Conservation (phyloP, 2,329 filamentous ascomycete species). For the Cladosporium velox region DNA sequence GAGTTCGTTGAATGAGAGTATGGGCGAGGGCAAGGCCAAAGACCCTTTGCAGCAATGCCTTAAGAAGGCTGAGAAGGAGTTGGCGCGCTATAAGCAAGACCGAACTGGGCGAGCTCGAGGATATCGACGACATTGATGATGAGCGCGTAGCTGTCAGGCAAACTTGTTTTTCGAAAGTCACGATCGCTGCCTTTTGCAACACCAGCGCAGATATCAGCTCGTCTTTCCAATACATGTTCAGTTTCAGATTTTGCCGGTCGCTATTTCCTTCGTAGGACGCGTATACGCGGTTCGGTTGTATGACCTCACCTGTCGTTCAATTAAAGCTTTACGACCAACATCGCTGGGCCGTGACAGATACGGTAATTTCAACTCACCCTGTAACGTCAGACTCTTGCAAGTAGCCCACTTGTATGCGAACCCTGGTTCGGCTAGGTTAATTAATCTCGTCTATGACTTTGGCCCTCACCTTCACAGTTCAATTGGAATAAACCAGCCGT, state of each 20-base stretch:
- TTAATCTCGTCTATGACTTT: neutral
- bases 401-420: neutral
- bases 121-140: neutral
- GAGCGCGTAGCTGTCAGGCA: no score
- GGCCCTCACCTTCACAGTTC: neutral
- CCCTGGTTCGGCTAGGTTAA: neutral
- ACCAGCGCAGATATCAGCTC: neutral
- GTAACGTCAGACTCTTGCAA: neutral
- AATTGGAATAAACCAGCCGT: neutral
- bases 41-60: no score
- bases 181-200: neutral
- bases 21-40: neutral
- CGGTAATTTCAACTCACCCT: neutral
- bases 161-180: neutral
- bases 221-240: neutral
- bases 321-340: neutral
- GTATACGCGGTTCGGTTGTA: neutral
- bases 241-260: neutral
- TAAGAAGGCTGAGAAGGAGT: neutral
- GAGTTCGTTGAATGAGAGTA: no score
- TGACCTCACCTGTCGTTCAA: neutral
- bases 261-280: neutral
- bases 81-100: neutral
- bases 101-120: neutral
- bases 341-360: neutral